Base-by-base conservation (phyloP, 768 basidiomycete species). In the Lentinula sp. region DNA sequence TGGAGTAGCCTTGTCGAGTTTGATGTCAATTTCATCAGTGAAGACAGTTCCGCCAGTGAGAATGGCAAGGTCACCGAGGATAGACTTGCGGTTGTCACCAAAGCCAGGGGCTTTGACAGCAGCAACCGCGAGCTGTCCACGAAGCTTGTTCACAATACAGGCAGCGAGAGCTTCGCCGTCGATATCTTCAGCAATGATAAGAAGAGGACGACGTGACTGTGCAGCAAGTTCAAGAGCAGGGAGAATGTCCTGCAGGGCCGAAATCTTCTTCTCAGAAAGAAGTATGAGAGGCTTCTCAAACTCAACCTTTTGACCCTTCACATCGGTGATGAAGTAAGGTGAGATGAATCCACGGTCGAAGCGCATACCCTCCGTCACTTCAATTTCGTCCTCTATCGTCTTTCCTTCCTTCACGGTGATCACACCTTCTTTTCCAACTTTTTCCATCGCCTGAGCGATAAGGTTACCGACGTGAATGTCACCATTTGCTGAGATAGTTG, bases 321-420 rank as follows among this genome's bases (percentile, higher is more conserved):
- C 91, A 78, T 99, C 94, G 65, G 96, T 98, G 76, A 99, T 87
- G 74, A 98, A 97, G 84, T 98, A 98, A 0, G 95, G 93, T 1
- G 92, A 94, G 76, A 98, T 96, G 83, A 85, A 99, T 21, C 96
- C 96, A 58, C 96, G 91, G 84, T 99, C 96, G 78, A 99, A 98
- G 69, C 95, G 88, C 96, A 99, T 99, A 75, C 96, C 96, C 78
- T 99, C 96, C 31, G 96, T 98, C 69, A 99, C 95, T 74, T 99
- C 96, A 71, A 98, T 98, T 76, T 97, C 95, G 71, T 99, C 96
- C 68, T 98, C 95, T 65, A 95, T 97, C 5, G 96, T 98, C 67
- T 90, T 87, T 48, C 96, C 96, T 75, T 99, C 96, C 81, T 98
- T 99, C 74, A 99, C 95, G 54, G 96, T 98, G 80, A 99, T 98